Evolutionary conservation across 306 rosid genomes (phyloP).

Genomic region (Casuarina glauca): DNA sequence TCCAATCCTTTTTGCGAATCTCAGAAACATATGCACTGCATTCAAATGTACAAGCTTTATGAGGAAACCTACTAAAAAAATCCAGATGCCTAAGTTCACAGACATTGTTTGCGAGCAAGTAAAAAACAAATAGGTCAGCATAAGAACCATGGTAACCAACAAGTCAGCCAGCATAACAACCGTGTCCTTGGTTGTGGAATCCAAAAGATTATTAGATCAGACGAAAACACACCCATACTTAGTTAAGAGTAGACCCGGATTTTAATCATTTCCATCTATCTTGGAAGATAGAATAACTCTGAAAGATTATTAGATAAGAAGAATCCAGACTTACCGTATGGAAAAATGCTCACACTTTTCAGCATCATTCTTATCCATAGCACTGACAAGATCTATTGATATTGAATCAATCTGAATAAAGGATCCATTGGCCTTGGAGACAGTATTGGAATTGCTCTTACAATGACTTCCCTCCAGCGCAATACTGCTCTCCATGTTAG

Average conservation of each 20-base stretch:
- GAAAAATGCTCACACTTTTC: constrained; percentile 85
- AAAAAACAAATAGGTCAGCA: too few relatives aligned
- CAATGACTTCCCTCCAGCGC: constrained; percentile 35
- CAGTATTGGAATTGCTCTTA: constrained; percentile 32
- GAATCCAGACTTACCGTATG: constrained; percentile 68
- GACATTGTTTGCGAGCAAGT: too few relatives aligned
- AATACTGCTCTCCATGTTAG: constrained; percentile 43
- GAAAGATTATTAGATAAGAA: constrained; percentile 13
- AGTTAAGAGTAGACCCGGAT: neutral
- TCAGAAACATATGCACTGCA: constrained; percentile 91
- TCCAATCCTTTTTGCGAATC: constrained; percentile 75
- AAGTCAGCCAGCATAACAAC: neutral
- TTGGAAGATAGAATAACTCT: constrained; percentile 9
- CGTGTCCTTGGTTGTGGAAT: too few relatives aligned
- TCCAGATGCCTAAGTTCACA: constrained; percentile 18
- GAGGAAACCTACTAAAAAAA: constrained; percentile 23
- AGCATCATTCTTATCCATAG: constrained; percentile 46
- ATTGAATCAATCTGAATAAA: constrained; percentile 74
- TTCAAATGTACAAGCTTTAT: constrained; percentile 18
- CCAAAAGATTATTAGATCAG: too few relatives aligned
- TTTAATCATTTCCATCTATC: neutral
- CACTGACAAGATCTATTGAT: constrained; percentile 69
- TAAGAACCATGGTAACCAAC: neutral
- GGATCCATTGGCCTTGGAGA: constrained; percentile 57
- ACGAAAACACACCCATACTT: neutral